phyloP scores from a whole-genome alignment of 2,329 filamentous ascomycete species.

The Chrysosphaeria jannelii region DNA sequence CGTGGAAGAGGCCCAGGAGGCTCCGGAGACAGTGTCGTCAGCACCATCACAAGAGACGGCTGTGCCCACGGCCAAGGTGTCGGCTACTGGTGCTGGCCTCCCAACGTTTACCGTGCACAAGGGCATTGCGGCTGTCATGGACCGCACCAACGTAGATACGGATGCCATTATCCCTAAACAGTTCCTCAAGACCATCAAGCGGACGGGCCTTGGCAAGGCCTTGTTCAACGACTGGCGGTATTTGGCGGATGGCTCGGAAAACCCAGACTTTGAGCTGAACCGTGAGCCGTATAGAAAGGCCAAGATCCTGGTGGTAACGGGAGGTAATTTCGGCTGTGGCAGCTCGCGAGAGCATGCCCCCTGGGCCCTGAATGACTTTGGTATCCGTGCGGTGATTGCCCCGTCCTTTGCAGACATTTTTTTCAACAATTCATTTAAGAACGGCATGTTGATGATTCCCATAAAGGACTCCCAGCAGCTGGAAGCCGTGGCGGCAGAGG shows the following conservation, averaged over 20 bases:
- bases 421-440: constrained; percentile 99
- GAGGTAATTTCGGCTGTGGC: constrained; percentile 86
- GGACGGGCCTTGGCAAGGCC: constrained; percentile 66
- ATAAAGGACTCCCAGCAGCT: constrained; percentile 38
- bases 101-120: constrained; percentile 61
- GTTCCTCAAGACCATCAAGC: constrained; percentile 97
- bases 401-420: constrained; percentile 76
- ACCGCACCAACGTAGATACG: constrained; percentile 83
- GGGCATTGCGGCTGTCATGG: constrained; percentile 66
- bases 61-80: constrained; percentile 30
- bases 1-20: constrained; percentile 18
- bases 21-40: constrained; percentile 22
- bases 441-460: constrained; percentile 78
- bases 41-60: constrained; percentile 28
- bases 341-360: constrained; percentile 83
- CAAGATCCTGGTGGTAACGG: constrained; percentile 79
- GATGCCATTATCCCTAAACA: constrained; percentile 98
- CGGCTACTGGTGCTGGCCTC: constrained; percentile 28
- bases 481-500: constrained; percentile 43
- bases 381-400: constrained; percentile 79
- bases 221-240: constrained; percentile 70
- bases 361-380: constrained; percentile 89
- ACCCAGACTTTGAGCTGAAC: constrained; percentile 68
- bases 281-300: constrained; percentile 53
- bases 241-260: constrained; percentile 41